Percentiles rank a stretch among this genome's conserved stretches.
Evolutionary conservation across 768 basidiomycete genomes (phyloP).

Genomic region (Leccinum arenicola): DNA sequence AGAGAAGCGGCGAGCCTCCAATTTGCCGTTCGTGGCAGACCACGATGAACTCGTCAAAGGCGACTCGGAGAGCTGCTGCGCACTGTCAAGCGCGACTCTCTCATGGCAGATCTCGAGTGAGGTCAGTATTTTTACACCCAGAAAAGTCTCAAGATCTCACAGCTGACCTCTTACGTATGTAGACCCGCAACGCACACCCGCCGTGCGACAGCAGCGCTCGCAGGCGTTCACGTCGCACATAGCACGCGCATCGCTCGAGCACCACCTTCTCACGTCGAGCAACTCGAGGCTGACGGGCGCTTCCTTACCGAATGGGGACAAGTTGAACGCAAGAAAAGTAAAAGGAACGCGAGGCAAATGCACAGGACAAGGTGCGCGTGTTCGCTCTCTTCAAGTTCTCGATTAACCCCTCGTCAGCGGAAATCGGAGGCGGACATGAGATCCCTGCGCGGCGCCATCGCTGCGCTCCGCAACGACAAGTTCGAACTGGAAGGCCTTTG

Average conservation of each 20-base stretch:
- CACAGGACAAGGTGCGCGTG: too few species aligned
- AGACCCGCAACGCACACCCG: slow-evolving; percentile 66
- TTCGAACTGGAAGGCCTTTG: slow-evolving; percentile 62
- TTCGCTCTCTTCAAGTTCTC: too few species aligned
- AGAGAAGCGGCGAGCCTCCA: too few species aligned
- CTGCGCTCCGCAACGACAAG: slow-evolving; percentile 52
- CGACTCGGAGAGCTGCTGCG: too few species aligned
- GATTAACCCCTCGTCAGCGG: slow-evolving; percentile 39
- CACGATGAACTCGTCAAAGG: background rate
- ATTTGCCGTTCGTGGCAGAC: too few species aligned
- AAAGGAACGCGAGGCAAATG: slow-evolving; percentile 44
- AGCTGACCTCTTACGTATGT: too few species aligned
- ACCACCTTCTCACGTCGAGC: slow-evolving; percentile 64
- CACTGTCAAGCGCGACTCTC: slow-evolving; percentile 65
- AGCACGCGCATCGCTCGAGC: slow-evolving; percentile 60
- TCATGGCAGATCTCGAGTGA: slow-evolving; percentile 66
- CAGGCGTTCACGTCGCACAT: slow-evolving; percentile 62
- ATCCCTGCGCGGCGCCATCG: slow-evolving; percentile 46
- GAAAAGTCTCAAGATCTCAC: too few species aligned
- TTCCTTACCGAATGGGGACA: slow-evolving; percentile 68
- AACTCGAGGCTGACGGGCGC: slow-evolving; percentile 66
- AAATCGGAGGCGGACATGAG: slow-evolving; percentile 52
- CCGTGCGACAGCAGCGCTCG: slow-evolving; percentile 65
- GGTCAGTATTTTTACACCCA: too few species aligned
- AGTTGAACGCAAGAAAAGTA: slow-evolving; percentile 68